A percentile compares a stretch with the other conserved stretches of the same genome.
Evolutionary conservation across 1,284 basidiomycete genomes (phyloP).

Genomic region (Malassezia sympodialis): DNA sequence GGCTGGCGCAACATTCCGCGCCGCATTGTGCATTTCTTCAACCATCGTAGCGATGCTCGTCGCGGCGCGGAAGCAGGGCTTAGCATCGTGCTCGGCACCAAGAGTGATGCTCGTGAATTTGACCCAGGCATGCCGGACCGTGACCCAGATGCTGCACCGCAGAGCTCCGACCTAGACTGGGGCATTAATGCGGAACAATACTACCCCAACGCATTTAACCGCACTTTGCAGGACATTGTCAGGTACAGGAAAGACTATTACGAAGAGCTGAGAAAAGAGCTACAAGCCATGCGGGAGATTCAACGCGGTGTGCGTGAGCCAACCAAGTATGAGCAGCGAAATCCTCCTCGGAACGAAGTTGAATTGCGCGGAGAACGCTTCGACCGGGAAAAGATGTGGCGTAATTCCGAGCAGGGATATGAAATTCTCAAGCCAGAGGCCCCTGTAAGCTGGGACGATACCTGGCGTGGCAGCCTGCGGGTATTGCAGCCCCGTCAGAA

Average conservation of each 20-base stretch:
- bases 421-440: constrained; percentile 60
- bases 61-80: constrained; percentile 74
- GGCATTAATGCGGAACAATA: constrained; percentile 60
- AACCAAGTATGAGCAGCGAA: constrained; percentile 68
- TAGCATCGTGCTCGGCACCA: constrained; percentile 57
- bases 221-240: constrained; percentile 58
- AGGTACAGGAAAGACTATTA: constrained; percentile 70
- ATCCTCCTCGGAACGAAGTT: constrained; percentile 75
- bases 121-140: constrained; percentile 26
- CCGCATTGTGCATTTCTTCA: constrained; percentile 88
- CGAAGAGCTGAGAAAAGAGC: constrained; percentile 58
- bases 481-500: constrained; percentile 47
- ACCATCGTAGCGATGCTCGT: constrained; percentile 67
- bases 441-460: constrained; percentile 64
- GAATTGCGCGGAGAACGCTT: constrained; percentile 57
- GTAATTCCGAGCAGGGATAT: constrained; percentile 65
- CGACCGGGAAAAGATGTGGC: constrained; percentile 75
- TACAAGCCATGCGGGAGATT: constrained; percentile 67
- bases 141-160: constrained; percentile 24
- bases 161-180: constrained; percentile 62
- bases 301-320: constrained; percentile 68
- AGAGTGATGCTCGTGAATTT: constrained; percentile 56
- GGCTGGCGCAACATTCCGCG: constrained; percentile 76
- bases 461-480: constrained; percentile 59
- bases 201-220: constrained; percentile 60